Conservation (phyloP, 345 rosid genomes). For the Heritiera fomes region DNA sequence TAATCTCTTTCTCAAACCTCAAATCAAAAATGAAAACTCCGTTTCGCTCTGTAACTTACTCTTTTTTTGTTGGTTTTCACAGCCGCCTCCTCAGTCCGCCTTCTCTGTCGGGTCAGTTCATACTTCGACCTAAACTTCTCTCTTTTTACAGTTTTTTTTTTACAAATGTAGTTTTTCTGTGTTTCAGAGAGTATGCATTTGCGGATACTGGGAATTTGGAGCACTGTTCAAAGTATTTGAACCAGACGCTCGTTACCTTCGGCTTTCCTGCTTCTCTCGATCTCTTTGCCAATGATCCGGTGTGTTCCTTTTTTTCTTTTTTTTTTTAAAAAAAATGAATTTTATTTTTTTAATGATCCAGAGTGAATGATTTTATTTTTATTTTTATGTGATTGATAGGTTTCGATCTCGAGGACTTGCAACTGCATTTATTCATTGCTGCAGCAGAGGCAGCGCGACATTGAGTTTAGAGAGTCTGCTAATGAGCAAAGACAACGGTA, state of each 20-base stretch:
- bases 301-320: slow-evolving; percentile 29
- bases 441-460: slow-evolving; percentile 87
- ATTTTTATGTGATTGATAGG: slow-evolving; percentile 39
- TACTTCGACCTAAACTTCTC: not conserved
- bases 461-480: slow-evolving; percentile 88
- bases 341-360: not conserved
- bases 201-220: slow-evolving; percentile 83
- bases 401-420: slow-evolving; percentile 92
- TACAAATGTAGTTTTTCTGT: not conserved
- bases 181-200: slow-evolving; percentile 64
- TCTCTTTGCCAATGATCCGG: slow-evolving; percentile 90
- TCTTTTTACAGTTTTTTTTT: not conserved
- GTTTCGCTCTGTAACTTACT: slow-evolving; percentile 5
- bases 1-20: slow-evolving; percentile 24
- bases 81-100: slow-evolving; percentile 53
- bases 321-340: too few species aligned
- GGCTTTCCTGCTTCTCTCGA: slow-evolving; percentile 95
- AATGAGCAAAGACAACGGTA: slow-evolving; percentile 94
- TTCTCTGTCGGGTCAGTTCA: slow-evolving; percentile 56
- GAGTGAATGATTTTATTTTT: not conserved
- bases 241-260: slow-evolving; percentile 86
- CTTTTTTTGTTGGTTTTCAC: slow-evolving; percentile 23
- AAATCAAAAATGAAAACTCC: not conserved
- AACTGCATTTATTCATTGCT: slow-evolving; percentile 89
- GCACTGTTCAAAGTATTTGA: slow-evolving; percentile 81